phyloP scores from a whole-genome alignment of 306 rosid species.

The Benincasa hispida region DNA sequence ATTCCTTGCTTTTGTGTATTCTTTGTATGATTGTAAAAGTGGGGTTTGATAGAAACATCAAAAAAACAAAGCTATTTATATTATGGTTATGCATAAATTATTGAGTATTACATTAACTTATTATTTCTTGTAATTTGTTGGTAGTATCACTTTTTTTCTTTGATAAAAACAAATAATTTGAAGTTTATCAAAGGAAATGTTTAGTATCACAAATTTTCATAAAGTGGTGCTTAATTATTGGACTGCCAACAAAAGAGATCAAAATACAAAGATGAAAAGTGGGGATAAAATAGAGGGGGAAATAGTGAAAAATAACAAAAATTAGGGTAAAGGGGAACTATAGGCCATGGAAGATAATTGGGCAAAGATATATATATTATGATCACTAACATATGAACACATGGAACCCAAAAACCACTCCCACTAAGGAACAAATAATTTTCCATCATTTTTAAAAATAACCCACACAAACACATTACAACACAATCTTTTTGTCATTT shows the following conservation, averaged over 20 bases:
- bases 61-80: neutral
- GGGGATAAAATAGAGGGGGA: neutral
- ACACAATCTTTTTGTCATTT: constrained; percentile 44
- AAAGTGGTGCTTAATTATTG: neutral
- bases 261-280: neutral
- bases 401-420: constrained; percentile 47
- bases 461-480: constrained; percentile 12
- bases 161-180: no score
- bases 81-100: neutral
- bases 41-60: neutral
- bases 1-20: neutral
- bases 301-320: constrained; percentile 31
- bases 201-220: neutral
- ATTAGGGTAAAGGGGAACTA: neutral
- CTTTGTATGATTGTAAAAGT: neutral
- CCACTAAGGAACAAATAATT: constrained; percentile 47
- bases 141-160: no score
- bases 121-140: neutral
- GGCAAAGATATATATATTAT: neutral
- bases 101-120: neutral
- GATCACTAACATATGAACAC: constrained; percentile 36
- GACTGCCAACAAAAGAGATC: neutral
- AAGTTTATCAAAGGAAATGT: neutral
- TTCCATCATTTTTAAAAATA: constrained; percentile 28
- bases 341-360: constrained; percentile 23